phyloP scores from a whole-genome alignment of 73 alveolate genomes.

The Breviolum minutum region DNA sequence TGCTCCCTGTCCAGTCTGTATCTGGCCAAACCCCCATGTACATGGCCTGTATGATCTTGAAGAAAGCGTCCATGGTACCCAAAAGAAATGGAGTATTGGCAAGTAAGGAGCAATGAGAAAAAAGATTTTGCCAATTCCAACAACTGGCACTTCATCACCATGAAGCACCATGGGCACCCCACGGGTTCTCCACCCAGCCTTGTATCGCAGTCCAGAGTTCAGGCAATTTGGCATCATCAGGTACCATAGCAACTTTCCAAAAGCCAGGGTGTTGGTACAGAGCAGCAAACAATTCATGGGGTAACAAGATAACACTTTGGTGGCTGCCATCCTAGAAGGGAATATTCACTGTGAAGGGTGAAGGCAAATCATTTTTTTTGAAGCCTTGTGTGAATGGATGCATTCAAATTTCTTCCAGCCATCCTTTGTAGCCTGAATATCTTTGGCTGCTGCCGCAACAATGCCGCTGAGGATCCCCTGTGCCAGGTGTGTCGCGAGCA shows the following conservation, averaged over 20 bases:
- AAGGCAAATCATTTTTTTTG: not conserved
- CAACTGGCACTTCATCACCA: constrained; percentile 19
- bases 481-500: not conserved
- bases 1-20: not conserved
- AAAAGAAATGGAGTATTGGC: not conserved
- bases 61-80: not conserved
- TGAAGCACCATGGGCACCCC: not conserved
- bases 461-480: not conserved
- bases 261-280: not conserved
- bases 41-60: not conserved
- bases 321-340: not conserved
- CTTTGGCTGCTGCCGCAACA: not conserved
- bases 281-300: constrained; percentile 7
- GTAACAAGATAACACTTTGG: not conserved
- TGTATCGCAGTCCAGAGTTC: not conserved
- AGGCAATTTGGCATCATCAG: not conserved
- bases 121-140: not conserved
- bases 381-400: not conserved
- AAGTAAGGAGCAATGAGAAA: not conserved
- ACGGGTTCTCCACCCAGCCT: not conserved
- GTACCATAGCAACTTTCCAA: not conserved
- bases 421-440: not conserved
- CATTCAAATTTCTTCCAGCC: not conserved
- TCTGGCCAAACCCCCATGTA: not conserved
- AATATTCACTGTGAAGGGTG: not conserved